Percentiles rank a stretch among this genome's conserved stretches.
These are phyloP conservation scores for Eurotiales sp. DNA, from an alignment of 2,329 filamentous ascomycete species.

Conservation along the genomic window DNA sequence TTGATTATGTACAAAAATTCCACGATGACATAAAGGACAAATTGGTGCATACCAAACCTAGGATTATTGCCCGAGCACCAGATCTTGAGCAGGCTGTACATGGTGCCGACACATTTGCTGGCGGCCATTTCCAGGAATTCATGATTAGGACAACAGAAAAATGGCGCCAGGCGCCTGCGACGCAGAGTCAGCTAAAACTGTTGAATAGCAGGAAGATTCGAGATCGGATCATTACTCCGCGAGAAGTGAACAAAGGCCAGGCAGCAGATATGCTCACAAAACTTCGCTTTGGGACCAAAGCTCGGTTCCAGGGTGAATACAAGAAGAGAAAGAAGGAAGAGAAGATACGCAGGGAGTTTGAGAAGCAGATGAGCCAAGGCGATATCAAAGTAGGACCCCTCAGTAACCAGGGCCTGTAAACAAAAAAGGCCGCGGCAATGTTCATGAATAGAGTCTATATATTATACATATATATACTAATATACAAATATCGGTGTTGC, in stretches of 20 bases:
- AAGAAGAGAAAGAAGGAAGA: conserved; percentile 43
- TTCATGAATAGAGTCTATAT: too few species aligned
- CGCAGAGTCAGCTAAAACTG: conserved; percentile 44
- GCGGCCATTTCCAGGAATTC: conserved; percentile 59
- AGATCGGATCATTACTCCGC: conserved; percentile 57
- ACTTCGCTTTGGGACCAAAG: conserved; percentile 71
- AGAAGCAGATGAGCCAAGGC: conserved; percentile 31
- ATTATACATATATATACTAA: not conserved
- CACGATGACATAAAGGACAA: conserved; percentile 27
- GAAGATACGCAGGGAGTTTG: conserved; percentile 26
- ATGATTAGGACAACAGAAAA: conserved; percentile 63
- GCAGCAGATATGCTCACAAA: conserved; percentile 90
- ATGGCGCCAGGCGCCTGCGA: conserved; percentile 69
- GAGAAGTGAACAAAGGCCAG: conserved; percentile 70
- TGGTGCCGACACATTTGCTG: conserved; percentile 78
- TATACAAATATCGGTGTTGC: too few species aligned
- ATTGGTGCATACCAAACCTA: conserved; percentile 64
- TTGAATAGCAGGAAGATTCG: conserved; percentile 45
- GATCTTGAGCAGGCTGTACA: conserved; percentile 74
- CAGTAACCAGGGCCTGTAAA: conserved; percentile 3
- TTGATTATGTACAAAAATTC: conserved; percentile 32
- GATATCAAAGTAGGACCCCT: conserved; percentile 47
- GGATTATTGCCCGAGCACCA: conserved; percentile 60
- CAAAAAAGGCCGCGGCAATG: not conserved
- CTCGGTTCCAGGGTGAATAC: conserved; percentile 58